Evolutionary conservation across 106 monocot genomes (phyloP), one percentile per base, ranked within the genome.

Genomic region (Allium fistulosum): DNA sequence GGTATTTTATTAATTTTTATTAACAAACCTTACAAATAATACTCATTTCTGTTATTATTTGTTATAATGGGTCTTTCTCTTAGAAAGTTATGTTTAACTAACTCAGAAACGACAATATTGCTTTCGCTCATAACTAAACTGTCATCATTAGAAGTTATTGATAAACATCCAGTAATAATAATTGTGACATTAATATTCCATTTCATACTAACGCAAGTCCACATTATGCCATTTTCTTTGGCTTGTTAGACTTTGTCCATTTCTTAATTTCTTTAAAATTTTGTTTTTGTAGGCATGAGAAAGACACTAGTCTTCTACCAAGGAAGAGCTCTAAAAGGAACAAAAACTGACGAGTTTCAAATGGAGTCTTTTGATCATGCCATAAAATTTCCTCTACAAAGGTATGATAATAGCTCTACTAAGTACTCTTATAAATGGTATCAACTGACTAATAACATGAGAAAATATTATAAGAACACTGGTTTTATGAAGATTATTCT

Each of bases 401-500:
- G 65, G 65, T 65, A 65, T 49, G 49, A 65, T 9, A 12, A 45
- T 1, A 53, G 0, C 52, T 10, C 9, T 10, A 53, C 13, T 13
- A 10, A 10, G 1, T 13, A 53, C 13, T 9, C 52, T 10, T 53
- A 53, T 53, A 22, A 11, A 61, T 59, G 8, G n/a, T 8, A 14
- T n/a, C 61, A 37, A 9, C 37, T 22, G 22, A 37, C 46, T 18
- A 62, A 10, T 53, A 53, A 53, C 52, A 0, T 53, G 52, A 13
- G 9, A n/a, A 3, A 62, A 45, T 6, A 62, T 10, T 45, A 15
- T 80, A 92, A 88, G 88, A 88, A 51, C 48, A 51, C 48, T 88
- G 92, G 92, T 85, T 18, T 67, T 93, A 47, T 93, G 92, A 48
- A 76, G 92, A 51, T 85, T 93, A 2, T 85, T 93, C 81, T 79